Evolutionary conservation across 805 yeast species (phyloP).

Genomic region (Priceomyces castillae): DNA sequence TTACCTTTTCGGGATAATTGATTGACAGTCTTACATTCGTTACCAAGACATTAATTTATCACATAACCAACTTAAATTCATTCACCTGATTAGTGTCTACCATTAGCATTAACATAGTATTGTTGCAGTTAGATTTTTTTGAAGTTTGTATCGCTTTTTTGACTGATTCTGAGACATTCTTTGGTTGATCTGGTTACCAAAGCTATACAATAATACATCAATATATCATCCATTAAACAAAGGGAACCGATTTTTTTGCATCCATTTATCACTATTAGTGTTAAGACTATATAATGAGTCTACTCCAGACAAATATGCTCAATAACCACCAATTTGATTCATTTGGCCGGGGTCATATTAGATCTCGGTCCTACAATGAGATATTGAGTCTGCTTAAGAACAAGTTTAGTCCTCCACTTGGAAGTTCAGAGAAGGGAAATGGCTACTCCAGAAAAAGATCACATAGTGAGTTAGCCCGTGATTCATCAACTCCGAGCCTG

Average conservation of each 20-base stretch:
- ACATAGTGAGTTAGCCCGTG: slow-evolving; percentile 22
- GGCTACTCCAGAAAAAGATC: slow-evolving; percentile 25
- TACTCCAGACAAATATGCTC: slow-evolving; percentile 28
- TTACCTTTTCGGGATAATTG: neutral
- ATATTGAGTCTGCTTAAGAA: slow-evolving; percentile 25
- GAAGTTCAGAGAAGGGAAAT: slow-evolving; percentile 9
- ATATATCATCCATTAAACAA: neutral
- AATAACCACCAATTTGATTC: slow-evolving; percentile 25
- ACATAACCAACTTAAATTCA: neutral
- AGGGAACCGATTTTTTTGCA: slow-evolving; percentile 6
- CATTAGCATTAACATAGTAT: neutral
- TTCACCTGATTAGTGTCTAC: neutral
- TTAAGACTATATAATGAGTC: slow-evolving; percentile 25
- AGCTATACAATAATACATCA: neutral
- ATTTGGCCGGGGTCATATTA: slow-evolving; percentile 27
- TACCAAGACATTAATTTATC: neutral
- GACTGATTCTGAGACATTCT: neutral
- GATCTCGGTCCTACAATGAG: slow-evolving; percentile 36
- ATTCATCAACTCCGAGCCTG: slow-evolving; percentile 3
- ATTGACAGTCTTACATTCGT: neutral
- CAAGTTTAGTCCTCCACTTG: slow-evolving; percentile 1
- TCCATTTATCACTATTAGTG: slow-evolving; percentile 4
- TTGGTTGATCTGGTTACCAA: slow-evolving; percentile 8
- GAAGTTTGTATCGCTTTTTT: neutral
- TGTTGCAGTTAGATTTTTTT: neutral